Conservation (phyloP, 1,284 basidiomycete species). For the Taiwanofungus camphoratus region DNA sequence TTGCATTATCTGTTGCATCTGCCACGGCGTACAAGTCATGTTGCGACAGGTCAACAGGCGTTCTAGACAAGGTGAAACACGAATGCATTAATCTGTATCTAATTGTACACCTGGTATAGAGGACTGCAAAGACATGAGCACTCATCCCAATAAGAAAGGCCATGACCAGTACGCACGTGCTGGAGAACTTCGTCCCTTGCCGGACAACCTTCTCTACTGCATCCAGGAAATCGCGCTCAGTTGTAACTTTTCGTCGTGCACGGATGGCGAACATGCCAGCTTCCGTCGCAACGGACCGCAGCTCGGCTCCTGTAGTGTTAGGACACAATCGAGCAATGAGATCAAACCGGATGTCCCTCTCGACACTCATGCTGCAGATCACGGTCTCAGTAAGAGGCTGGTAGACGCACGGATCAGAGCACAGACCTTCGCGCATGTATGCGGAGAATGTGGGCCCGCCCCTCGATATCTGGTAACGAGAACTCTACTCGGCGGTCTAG, state of each 20-base stretch:
- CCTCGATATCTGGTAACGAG: conserved; percentile 91
- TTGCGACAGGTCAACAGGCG: too few relatives aligned
- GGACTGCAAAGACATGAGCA: conserved; percentile 23
- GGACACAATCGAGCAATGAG: conserved; percentile 96
- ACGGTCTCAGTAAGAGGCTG: conserved; percentile 6
- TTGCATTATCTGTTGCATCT: too few relatives aligned
- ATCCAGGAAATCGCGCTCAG: conserved; percentile 96
- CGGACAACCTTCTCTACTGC: conserved; percentile 98
- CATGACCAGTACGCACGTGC: conserved; percentile 53
- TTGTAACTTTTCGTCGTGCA: conserved; percentile 93
- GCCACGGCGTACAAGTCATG: too few relatives aligned
- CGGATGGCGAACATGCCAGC: conserved; percentile 99
- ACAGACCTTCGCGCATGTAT: conserved; percentile 91
- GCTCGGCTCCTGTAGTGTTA: conserved; percentile 96
- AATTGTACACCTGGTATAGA: conserved; percentile 37
- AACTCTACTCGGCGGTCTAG: conserved; percentile 97
- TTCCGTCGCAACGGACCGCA: conserved; percentile 96
- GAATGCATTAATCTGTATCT: too few relatives aligned
- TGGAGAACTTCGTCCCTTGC: conserved; percentile 96
- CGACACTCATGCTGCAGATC: conserved; percentile 85
- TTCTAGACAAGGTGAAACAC: too few relatives aligned
- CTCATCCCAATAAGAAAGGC: neutral
- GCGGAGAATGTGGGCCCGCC: conserved; percentile 92
- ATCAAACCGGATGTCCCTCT: conserved; percentile 96
- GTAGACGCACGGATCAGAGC: conserved; percentile 6